Percentiles rank a stretch among this genome's conserved stretches.
Evolutionary conservation across 352 stramenopile species (phyloP).

Genomic region (Discostella stelligera): DNA sequence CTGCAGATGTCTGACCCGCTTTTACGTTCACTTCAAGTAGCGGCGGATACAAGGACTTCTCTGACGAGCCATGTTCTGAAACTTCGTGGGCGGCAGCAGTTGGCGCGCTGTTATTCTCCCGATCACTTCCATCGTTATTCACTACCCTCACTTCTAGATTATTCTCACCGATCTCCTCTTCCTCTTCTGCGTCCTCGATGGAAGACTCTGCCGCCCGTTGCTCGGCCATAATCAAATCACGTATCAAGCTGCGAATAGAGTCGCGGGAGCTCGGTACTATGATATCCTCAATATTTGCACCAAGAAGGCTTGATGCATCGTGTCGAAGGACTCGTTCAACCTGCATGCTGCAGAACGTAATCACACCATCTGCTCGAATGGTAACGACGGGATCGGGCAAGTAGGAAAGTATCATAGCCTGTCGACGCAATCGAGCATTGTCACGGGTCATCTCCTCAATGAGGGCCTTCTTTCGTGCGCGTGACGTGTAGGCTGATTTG

Average conservation of each 20-base stretch:
- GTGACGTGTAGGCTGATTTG: conserved; percentile 82
- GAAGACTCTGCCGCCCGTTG: conserved; percentile 14
- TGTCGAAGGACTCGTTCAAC: conserved; percentile 72
- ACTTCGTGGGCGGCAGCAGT: conserved; percentile 27
- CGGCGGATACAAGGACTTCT: conserved; percentile 58
- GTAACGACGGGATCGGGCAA: conserved; percentile 77
- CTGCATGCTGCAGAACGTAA: conserved; percentile 80
- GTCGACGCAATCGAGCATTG: conserved; percentile 64
- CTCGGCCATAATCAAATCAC: conserved; percentile 49
- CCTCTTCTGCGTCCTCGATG: conserved; percentile 10
- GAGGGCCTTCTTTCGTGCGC: conserved; percentile 81
- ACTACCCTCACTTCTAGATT: conserved; percentile 1
- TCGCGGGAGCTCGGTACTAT: conserved; percentile 63
- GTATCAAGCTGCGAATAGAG: conserved; percentile 56
- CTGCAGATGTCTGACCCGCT: conserved; percentile 21
- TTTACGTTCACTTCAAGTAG: conserved; percentile 73
- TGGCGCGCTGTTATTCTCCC: conserved; percentile 22
- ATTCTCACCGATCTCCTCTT: conserved; percentile 3
- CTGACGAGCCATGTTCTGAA: conserved; percentile 46
- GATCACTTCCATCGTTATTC: conserved; percentile 12
- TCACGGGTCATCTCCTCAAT: conserved; percentile 77
- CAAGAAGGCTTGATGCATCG: conserved; percentile 59
- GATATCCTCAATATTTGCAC: conserved; percentile 66
- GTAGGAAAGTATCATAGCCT: conserved; percentile 75
- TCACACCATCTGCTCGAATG: conserved; percentile 58